These are phyloP conservation scores for Arthrinium puccinioides DNA, from an alignment of 2,329 filamentous ascomycete species.

Conservation along the genomic window DNA sequence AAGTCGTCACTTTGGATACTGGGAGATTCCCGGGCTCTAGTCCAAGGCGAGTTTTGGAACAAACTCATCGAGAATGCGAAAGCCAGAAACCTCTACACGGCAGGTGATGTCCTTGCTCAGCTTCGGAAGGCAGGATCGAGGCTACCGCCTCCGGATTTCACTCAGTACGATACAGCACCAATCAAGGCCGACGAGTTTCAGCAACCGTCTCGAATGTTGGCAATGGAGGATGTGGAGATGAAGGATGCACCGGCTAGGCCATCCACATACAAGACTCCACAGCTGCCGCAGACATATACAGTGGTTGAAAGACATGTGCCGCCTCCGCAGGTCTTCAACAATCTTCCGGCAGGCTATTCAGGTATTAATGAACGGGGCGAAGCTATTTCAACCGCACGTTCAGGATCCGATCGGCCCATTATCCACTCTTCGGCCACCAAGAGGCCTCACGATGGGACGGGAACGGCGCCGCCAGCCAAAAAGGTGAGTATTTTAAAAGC, in stretches of 20 bases:
- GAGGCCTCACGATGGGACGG: conserved; percentile 15
- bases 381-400: conserved; percentile 9
- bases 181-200: neutral
- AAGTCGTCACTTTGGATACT: conserved; percentile 96
- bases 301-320: conserved; percentile 13
- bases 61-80: conserved; percentile 78
- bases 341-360: neutral
- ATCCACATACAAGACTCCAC: conserved; percentile 12
- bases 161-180: conserved; percentile 1
- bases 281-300: conserved; percentile 19
- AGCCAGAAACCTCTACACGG: conserved; percentile 66
- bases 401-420: conserved; percentile 18
- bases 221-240: conserved; percentile 19
- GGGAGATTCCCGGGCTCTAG: conserved; percentile 79
- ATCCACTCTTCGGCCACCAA: conserved; percentile 22
- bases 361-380: conserved; percentile 24
- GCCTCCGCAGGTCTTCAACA: conserved; percentile 4
- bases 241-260: conserved; percentile 14
- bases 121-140: conserved; percentile 36
- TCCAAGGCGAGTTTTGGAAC: conserved; percentile 86
- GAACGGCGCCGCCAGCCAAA: conserved; percentile 16
- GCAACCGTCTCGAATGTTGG: neutral
- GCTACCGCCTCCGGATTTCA: conserved; percentile 18
- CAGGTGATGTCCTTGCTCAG: conserved; percentile 48
- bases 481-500: conserved; percentile 18